Conservation (phyloP, 2,329 filamentous ascomycete genomes). For the Fusarium incarnatum region DNA sequence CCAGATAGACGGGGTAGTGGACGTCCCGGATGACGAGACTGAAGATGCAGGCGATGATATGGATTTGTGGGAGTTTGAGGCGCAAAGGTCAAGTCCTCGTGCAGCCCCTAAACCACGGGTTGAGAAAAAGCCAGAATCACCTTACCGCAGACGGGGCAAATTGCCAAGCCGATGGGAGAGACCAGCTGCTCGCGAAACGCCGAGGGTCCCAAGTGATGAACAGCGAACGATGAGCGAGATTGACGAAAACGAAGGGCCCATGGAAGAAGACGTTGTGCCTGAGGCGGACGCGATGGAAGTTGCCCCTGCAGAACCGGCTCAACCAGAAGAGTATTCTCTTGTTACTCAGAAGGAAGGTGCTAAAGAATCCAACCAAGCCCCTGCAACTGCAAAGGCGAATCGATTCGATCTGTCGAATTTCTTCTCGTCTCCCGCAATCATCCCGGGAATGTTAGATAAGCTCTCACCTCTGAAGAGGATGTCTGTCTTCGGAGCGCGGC, state of each 20-base stretch:
- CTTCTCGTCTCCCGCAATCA: slow-evolving; percentile 66
- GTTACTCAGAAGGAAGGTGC: slow-evolving; percentile 49
- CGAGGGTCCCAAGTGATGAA: not conserved
- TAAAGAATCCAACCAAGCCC: slow-evolving; percentile 27
- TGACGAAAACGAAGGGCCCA: not conserved
- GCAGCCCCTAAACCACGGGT: slow-evolving; percentile 48
- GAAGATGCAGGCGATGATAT: slow-evolving; percentile 56
- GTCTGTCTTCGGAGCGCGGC: slow-evolving; percentile 25
- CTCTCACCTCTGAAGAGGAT: slow-evolving; percentile 45
- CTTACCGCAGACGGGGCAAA: slow-evolving; percentile 37
- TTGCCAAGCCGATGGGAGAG: slow-evolving; percentile 57
- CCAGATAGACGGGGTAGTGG: slow-evolving; percentile 28
- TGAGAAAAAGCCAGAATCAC: slow-evolving; percentile 41
- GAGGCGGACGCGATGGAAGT: slow-evolving; percentile 29
- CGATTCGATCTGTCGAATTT: slow-evolving; percentile 65
- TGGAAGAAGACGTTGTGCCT: slow-evolving; percentile 11
- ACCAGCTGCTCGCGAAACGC: slow-evolving; percentile 38
- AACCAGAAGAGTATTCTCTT: slow-evolving; percentile 59
- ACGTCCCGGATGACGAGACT: slow-evolving; percentile 34
- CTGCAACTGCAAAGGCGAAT: slow-evolving; percentile 47
- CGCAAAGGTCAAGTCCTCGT: slow-evolving; percentile 59
- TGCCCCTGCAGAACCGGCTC: slow-evolving; percentile 31
- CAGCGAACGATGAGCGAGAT: not conserved
- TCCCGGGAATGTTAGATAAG: slow-evolving; percentile 52
- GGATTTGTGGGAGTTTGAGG: slow-evolving; percentile 69